Base-by-base conservation (phyloP, 805 yeast species). In the Maudiozyma saulgeensis region DNA sequence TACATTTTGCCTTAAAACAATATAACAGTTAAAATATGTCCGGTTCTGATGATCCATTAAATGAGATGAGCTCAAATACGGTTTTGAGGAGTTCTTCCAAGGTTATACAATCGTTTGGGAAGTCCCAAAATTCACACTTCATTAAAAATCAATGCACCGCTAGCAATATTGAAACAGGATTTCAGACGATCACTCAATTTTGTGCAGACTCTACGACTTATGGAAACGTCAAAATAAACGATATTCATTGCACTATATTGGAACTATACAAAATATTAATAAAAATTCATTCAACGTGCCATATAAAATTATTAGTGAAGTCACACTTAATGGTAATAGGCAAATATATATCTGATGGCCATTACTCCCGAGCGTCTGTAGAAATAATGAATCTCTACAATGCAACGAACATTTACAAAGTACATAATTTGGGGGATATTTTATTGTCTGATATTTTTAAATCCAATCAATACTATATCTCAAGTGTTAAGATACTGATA, bases 401-500 rank as follows among this genome's bases (percentile, higher is more conserved):
- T 44, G 49, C 52, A 18, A 56, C 62, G 1, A 61, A 59, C 41
- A 31, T 46, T 2, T 43, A 44, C 9, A 50, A 53, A 37, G 49
- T 55, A 8, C 26, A 46, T 12, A 46, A 50, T 39, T 31, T 62
- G n/a, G 47, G 49, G 9, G 59, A 56, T 5, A 43, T 64, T 9
- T 44, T 66, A 7, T 49, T 59, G 25, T 47, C 59, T 9, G 68
- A 66, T 46, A 59, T 51, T 32, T 56, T 53, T 9, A 16, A n/a
- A 3, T 47, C 53, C 28, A 66, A 66, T 44, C 44, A 25, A 0
- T 40, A 43, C 18, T 64, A 62, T 46, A 50, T 66, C 6, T 51
- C 58, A 1, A 59, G 60, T 11, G 49, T 63, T 15, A 66, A 66
- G 44, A 50, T 66, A 18, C 43, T 66, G n/a, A 43, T 59, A 4